A percentile compares a stretch with the other conserved stretches of the same genome.
These are phyloP conservation scores for Blastocystis sp. DNA, from an alignment of 352 stramenopile species.

Conservation along the genomic window DNA sequence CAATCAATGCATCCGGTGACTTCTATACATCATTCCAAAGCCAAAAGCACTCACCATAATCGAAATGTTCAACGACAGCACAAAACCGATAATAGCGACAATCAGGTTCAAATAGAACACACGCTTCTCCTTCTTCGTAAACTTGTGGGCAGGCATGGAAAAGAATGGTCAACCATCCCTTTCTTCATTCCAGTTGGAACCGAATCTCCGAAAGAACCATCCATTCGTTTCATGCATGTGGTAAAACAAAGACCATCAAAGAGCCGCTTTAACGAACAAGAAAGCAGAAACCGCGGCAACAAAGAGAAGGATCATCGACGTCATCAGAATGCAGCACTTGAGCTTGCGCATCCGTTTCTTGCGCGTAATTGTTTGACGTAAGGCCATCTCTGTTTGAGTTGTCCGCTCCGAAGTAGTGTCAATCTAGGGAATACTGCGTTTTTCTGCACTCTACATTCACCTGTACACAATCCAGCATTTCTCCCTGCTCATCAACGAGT, in stretches of 20 bases:
- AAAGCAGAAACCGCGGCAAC: background rate
- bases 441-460: background rate
- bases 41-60: background rate
- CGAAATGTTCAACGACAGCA: background rate
- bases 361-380: background rate
- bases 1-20: background rate
- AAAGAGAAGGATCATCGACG: background rate
- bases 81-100: background rate
- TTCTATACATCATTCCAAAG: background rate
- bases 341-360: constrained; percentile 48
- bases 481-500: constrained; percentile 39
- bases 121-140: background rate
- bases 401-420: constrained; percentile 13
- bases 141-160: background rate
- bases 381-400: background rate
- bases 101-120: background rate
- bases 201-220: background rate
- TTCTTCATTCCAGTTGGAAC: too few species aligned
- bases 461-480: constrained; percentile 3
- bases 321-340: constrained; percentile 34
- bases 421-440: background rate
- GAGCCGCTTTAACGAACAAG: constrained; percentile 25
- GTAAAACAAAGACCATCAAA: background rate
- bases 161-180: too few species aligned
- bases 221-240: background rate